phyloP scores from a whole-genome alignment of 768 basidiomycete genomes.

The Exsudoporus frostii region DNA sequence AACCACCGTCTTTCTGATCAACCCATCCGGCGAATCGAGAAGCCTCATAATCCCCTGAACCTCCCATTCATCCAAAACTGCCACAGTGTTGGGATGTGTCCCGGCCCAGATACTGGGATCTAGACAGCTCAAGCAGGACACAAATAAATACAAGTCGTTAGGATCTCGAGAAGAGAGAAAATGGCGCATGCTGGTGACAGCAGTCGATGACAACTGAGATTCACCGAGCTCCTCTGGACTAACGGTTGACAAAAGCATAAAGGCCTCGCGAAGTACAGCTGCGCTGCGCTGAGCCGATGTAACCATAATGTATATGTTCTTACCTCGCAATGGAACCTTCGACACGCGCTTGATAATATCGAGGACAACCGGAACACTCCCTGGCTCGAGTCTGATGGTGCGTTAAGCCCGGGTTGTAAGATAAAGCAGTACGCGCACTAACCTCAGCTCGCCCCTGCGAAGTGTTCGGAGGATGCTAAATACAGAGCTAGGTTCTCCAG shows the following conservation, averaged over 20 bases:
- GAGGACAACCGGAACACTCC: slow-evolving; percentile 17
- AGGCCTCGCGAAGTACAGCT: slow-evolving; percentile 35
- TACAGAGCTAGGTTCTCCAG: neutral
- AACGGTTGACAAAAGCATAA: slow-evolving; percentile 30
- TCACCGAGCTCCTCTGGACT: slow-evolving; percentile 16
- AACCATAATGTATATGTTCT: neutral
- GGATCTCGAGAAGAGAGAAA: slow-evolving; percentile 55
- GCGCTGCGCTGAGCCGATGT: slow-evolving; percentile 15
- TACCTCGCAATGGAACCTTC: slow-evolving; percentile 26
- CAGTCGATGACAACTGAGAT: slow-evolving; percentile 16
- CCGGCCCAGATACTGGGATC: slow-evolving; percentile 70
- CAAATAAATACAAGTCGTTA: slow-evolving; percentile 64
- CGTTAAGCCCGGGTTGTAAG: neutral
- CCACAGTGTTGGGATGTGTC: slow-evolving; percentile 43
- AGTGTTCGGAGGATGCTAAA: slow-evolving; percentile 23
- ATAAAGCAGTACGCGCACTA: slow-evolving; percentile 2
- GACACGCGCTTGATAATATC: slow-evolving; percentile 27
- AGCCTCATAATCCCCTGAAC: slow-evolving; percentile 70
- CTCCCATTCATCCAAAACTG: slow-evolving; percentile 66
- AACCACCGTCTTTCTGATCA: slow-evolving; percentile 58
- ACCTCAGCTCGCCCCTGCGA: slow-evolving; percentile 23
- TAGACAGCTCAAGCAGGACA: slow-evolving; percentile 59
- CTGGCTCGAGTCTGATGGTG: slow-evolving; percentile 21
- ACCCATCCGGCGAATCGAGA: slow-evolving; percentile 55
- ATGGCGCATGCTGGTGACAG: slow-evolving; percentile 49